These are phyloP conservation scores for Abortiporus biennis DNA, from an alignment of 1,284 basidiomycete genomes.

Conservation along the genomic window DNA sequence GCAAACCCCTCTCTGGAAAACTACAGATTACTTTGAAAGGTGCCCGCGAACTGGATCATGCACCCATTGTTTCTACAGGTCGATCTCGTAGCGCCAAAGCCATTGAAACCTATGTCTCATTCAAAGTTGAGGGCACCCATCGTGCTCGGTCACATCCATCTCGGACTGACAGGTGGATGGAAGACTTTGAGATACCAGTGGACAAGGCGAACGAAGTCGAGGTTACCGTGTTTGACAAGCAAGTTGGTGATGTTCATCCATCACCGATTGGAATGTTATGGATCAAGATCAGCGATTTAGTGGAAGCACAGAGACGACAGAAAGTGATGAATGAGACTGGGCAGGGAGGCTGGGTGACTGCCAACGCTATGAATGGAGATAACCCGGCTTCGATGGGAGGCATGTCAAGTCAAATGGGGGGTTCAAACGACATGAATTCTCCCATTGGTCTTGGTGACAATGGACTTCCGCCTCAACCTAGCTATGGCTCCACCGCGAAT, in stretches of 20 bases:
- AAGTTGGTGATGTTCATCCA: conserved; percentile 72
- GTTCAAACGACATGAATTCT: conserved; percentile 49
- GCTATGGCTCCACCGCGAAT: conserved; percentile 25
- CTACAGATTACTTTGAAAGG: conserved; percentile 85
- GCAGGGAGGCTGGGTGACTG: conserved; percentile 91
- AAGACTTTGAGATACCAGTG: conserved; percentile 93
- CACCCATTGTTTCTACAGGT: conserved; percentile 58
- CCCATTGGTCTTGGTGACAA: conserved; percentile 45
- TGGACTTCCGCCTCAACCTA: conserved; percentile 19
- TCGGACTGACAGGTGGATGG: conserved; percentile 95
- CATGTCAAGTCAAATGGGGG: conserved; percentile 31
- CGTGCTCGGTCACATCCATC: conserved; percentile 90
- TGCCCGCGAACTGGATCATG: conserved; percentile 94
- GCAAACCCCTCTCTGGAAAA: conserved; percentile 93
- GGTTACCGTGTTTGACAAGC: conserved; percentile 93
- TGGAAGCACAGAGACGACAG: conserved; percentile 91
- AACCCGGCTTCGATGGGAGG: conserved; percentile 29
- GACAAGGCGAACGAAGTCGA: conserved; percentile 99
- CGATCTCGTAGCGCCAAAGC: conserved; percentile 73
- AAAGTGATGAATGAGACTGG: conserved; percentile 84
- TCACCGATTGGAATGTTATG: conserved; percentile 94
- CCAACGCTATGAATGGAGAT: conserved; percentile 74
- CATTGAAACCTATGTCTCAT: conserved; percentile 86
- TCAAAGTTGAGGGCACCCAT: conserved; percentile 96
- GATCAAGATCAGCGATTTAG: conserved; percentile 93